Evolutionary conservation across 2,329 filamentous ascomycete genomes (phyloP).

Genomic region (Septoria linicola): DNA sequence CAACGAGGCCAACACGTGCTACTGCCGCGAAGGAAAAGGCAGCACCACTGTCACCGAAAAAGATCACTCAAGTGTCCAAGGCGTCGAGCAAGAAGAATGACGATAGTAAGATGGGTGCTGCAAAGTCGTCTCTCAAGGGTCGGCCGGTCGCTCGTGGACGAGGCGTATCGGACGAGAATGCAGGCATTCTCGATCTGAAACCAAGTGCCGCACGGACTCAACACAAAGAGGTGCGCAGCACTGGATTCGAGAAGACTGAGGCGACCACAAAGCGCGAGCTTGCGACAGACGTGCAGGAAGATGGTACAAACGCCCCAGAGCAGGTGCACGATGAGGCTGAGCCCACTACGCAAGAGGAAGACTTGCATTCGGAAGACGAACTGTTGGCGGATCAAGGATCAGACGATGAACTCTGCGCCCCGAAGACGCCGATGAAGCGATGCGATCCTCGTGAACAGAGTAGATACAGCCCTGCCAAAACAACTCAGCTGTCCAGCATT

Average conservation of each 20-base stretch:
- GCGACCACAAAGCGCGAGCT: neutral
- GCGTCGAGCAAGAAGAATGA: slow-evolving; percentile 12
- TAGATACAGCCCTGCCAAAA: slow-evolving; percentile 23
- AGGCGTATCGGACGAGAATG: slow-evolving; percentile 37
- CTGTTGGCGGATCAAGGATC: slow-evolving; percentile 24
- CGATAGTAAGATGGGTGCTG: slow-evolving; percentile 15
- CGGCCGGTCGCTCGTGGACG: slow-evolving; percentile 24
- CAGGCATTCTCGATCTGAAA: slow-evolving; percentile 20
- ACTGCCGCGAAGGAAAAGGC: slow-evolving; percentile 29
- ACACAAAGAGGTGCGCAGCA: slow-evolving; percentile 10
- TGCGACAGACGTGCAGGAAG: slow-evolving; percentile 6
- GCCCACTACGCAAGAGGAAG: slow-evolving; percentile 1
- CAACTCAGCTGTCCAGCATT: slow-evolving; percentile 9
- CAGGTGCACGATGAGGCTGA: slow-evolving; percentile 14
- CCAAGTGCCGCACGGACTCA: neutral
- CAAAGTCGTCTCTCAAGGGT: slow-evolving; percentile 11
- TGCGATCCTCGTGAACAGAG: slow-evolving; percentile 24
- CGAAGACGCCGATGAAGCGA: slow-evolving; percentile 38
- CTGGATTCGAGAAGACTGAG: slow-evolving; percentile 5
- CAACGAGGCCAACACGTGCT: slow-evolving; percentile 26
- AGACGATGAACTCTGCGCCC: slow-evolving; percentile 36
- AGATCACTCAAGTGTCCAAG: slow-evolving; percentile 38
- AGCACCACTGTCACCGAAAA: slow-evolving; percentile 38
- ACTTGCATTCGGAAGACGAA: slow-evolving; percentile 15
- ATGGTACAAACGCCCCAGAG: slow-evolving; percentile 25